A percentile compares a stretch with the other conserved stretches of the same genome.
Conservation (phyloP, 2,329 filamentous ascomycete genomes). For the Zymoseptoria crescenta region DNA sequence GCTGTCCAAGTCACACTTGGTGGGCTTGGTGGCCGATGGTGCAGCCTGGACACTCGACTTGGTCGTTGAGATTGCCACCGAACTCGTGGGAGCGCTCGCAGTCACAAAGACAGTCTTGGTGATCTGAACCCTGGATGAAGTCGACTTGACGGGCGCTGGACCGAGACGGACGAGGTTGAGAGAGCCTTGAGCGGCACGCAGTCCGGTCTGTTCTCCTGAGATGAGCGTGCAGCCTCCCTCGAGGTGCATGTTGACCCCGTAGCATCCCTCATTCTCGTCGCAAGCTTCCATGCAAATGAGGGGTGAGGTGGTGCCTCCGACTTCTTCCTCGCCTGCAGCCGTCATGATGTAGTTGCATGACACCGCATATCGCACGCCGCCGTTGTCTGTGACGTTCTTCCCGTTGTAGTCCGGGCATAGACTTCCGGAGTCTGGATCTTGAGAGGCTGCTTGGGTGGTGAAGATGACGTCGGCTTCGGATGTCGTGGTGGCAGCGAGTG, state of each 20-base stretch:
- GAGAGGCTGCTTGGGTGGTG: neutral
- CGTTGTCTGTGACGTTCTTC: slow-evolving; percentile 14
- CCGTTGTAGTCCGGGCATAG: slow-evolving; percentile 21
- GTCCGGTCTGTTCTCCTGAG: slow-evolving; percentile 10
- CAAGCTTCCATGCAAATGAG: slow-evolving; percentile 20
- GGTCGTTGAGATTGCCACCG: neutral
- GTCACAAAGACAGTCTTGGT: neutral
- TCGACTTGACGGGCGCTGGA: neutral
- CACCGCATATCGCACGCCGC: slow-evolving; percentile 15
- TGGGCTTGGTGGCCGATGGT: neutral
- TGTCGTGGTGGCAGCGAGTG: neutral
- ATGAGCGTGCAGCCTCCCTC: slow-evolving; percentile 17
- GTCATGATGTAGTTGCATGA: slow-evolving; percentile 17
- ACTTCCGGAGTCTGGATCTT: neutral
- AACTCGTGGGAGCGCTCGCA: neutral
- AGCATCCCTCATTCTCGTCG: slow-evolving; percentile 17
- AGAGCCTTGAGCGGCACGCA: slow-evolving; percentile 6
- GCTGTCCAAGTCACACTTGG: slow-evolving; percentile 9
- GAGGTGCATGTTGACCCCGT: slow-evolving; percentile 18
- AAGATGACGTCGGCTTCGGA: neutral
- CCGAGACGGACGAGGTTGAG: slow-evolving; percentile 10
- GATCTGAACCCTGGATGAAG: slow-evolving; percentile 6
- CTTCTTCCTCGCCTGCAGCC: slow-evolving; percentile 7
- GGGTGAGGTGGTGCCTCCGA: slow-evolving; percentile 7
- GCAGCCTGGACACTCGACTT: neutral